Evolutionary conservation across 768 basidiomycete genomes (phyloP).

Genomic region (Trametes meyenii): DNA sequence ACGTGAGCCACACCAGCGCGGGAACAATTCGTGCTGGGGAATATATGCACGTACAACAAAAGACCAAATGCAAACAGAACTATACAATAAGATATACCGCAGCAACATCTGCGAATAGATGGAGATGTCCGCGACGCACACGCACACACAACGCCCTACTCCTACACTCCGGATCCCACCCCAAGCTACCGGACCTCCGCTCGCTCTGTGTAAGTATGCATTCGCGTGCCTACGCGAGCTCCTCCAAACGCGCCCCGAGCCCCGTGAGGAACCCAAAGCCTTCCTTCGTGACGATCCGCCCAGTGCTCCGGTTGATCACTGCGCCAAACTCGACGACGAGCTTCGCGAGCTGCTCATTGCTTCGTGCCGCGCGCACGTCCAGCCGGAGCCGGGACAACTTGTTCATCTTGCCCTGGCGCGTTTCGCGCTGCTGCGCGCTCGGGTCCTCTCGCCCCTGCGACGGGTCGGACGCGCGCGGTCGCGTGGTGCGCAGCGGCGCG

Average conservation of each 20-base stretch:
- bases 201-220: background rate
- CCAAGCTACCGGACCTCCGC: background rate
- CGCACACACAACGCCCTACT: background rate
- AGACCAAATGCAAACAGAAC: constrained; percentile 2
- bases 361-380: constrained; percentile 53
- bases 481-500: constrained; percentile 53
- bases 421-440: constrained; percentile 43
- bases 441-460: constrained; percentile 33
- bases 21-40: no score
- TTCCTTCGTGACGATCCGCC: constrained; percentile 78
- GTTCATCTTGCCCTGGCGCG: constrained; percentile 57
- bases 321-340: constrained; percentile 73
- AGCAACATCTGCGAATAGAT: constrained; percentile 12
- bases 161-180: background rate
- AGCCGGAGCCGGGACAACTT: constrained; percentile 58
- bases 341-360: constrained; percentile 58
- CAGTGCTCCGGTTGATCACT: constrained; percentile 67
- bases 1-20: no score
- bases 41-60: constrained; percentile 2
- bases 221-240: constrained; percentile 33
- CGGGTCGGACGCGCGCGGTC: constrained; percentile 21
- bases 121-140: background rate
- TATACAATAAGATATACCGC: constrained; percentile 16
- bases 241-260: constrained; percentile 54
- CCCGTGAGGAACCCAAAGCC: constrained; percentile 71